Evolutionary conservation across 495 filamentous ascomycete species (phyloP).

Genomic region (Chaetomium fimeti): DNA sequence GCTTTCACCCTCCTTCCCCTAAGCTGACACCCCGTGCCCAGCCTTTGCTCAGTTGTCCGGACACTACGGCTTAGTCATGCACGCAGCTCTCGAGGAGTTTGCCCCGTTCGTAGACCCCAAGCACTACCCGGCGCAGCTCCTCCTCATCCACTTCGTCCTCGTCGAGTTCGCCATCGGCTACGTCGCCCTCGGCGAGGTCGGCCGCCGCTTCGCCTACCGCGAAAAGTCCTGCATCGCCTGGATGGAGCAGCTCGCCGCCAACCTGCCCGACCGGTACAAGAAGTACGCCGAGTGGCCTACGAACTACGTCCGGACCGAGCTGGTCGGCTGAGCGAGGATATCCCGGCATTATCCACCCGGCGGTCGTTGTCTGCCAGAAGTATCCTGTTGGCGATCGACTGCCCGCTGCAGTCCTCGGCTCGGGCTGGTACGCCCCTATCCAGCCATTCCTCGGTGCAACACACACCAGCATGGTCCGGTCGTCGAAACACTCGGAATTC

Average conservation of each 20-base stretch:
- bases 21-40: constrained; percentile 7
- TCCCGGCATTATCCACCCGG: too few relatives aligned
- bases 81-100: constrained; percentile 43
- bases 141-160: constrained; percentile 52
- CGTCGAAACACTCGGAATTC: too few relatives aligned
- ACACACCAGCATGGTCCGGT: too few relatives aligned
- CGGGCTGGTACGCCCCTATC: too few relatives aligned
- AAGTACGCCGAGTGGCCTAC: constrained; percentile 30
- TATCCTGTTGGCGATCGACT: too few relatives aligned
- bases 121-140: constrained; percentile 45
- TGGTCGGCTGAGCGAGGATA: background rate
- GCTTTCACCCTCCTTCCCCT: background rate
- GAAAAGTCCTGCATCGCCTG: constrained; percentile 24
- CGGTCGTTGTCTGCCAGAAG: too few relatives aligned
- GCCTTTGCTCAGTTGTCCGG: constrained; percentile 29
- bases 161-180: constrained; percentile 34
- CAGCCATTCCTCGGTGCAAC: too few relatives aligned
- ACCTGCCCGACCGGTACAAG: constrained; percentile 26
- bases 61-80: constrained; percentile 24
- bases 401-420: too few relatives aligned
- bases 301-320: constrained; percentile 13
- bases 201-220: constrained; percentile 25
- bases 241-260: constrained; percentile 21
- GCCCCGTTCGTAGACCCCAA: constrained; percentile 43
- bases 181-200: constrained; percentile 17